Percentiles rank a stretch among this genome's conserved stretches.
Evolutionary conservation across 371 early-diverging fungal genomes (phyloP).

Genomic region (Phascolomyces articulosus): DNA sequence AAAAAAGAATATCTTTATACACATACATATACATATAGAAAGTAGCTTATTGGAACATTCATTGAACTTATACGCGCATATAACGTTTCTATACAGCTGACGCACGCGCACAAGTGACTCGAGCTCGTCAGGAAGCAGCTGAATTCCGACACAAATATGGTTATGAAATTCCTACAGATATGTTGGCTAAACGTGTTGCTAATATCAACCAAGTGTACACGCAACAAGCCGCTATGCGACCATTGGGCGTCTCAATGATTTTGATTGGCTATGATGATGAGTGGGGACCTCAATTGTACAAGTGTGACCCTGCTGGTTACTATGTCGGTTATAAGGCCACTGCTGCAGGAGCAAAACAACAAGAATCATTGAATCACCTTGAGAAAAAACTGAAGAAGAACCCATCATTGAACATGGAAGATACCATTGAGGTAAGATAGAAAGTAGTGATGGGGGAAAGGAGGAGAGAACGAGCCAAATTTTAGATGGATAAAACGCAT

Average conservation of each 20-base stretch:
- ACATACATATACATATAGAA: no score
- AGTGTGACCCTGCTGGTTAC: conserved; percentile 98
- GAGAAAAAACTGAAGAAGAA: conserved; percentile 97
- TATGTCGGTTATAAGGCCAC: conserved; percentile 97
- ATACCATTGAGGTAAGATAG: conserved; percentile 85
- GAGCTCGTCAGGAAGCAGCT: conserved; percentile 96
- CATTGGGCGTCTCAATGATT: conserved; percentile 97
- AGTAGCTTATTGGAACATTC: no score
- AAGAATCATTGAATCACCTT: conserved; percentile 94
- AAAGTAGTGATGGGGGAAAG: not conserved
- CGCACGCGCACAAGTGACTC: conserved; percentile 89
- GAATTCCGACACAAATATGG: conserved; percentile 98
- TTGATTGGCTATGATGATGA: conserved; percentile 96
- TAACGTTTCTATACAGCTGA: conserved; percentile 63
- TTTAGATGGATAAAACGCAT: not conserved
- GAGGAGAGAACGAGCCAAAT: not conserved
- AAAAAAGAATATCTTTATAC: no score
- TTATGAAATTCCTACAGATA: conserved; percentile 95
- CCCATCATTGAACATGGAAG: conserved; percentile 78
- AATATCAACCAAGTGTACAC: conserved; percentile 98
- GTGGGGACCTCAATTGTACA: conserved; percentile 94
- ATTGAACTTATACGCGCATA: not conserved
- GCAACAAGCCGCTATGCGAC: conserved; percentile 98
- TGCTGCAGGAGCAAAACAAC: conserved; percentile 97
- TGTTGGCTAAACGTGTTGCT: conserved; percentile 97